Conservation (phyloP, 2,329 filamentous ascomycete genomes). For the Botryotinia calthae region DNA sequence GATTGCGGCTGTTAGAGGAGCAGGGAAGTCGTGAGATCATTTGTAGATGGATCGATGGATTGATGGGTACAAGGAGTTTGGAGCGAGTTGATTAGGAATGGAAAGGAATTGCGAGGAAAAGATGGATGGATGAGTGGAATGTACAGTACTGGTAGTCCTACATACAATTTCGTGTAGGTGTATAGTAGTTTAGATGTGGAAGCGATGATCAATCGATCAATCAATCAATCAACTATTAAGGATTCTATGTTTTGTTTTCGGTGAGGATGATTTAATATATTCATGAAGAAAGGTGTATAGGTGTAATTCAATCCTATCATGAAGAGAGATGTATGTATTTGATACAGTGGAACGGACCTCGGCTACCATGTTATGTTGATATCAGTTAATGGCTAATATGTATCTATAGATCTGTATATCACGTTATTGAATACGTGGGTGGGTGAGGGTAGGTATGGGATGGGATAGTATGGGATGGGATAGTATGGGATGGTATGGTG, state of each 20-base stretch:
- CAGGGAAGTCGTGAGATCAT: slow-evolving; percentile 29
- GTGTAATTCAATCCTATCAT: background rate
- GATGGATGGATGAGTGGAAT: background rate
- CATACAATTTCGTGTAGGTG: background rate
- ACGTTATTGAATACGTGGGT: no score
- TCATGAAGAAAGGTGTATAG: background rate
- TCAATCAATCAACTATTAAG: background rate
- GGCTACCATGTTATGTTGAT: background rate
- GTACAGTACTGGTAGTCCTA: background rate
- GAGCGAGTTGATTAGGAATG: background rate
- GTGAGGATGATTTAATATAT: background rate
- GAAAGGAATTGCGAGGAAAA: background rate
- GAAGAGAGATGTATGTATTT: background rate
- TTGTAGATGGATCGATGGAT: background rate
- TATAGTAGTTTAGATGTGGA: background rate
- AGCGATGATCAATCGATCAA: background rate
- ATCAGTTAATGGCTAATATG: no score
- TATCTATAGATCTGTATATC: background rate
- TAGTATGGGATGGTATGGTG: no score
- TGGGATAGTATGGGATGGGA: no score
- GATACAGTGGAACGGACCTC: background rate
- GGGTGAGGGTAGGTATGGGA: no score
- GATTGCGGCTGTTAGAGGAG: slow-evolving; percentile 31
- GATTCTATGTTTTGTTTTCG: background rate
- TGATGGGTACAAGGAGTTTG: background rate